A percentile compares a stretch with the other conserved stretches of the same genome.
Evolutionary conservation across 2,329 filamentous ascomycete genomes (phyloP).

Genomic region (Stachybotrys echinatus): DNA sequence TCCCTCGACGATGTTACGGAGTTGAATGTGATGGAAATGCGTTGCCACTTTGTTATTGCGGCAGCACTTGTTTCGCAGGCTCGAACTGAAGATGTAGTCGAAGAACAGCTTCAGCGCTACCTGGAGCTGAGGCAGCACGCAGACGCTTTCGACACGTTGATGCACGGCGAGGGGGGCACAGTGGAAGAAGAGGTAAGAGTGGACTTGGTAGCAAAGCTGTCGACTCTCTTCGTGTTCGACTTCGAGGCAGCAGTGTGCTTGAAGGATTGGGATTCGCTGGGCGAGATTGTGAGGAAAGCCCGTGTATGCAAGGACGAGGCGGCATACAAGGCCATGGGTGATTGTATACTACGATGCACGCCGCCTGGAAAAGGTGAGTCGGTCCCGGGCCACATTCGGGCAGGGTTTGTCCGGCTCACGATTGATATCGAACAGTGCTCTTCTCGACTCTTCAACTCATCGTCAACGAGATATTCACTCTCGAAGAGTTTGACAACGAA

Average conservation of each 20-base stretch:
- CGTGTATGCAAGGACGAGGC: conserved; percentile 35
- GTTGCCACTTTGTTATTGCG: conserved; percentile 65
- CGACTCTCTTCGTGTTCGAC: conserved; percentile 67
- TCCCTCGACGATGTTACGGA: conserved; percentile 36
- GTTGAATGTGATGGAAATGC: conserved; percentile 53
- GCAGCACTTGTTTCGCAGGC: conserved; percentile 47
- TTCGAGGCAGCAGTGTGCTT: conserved; percentile 70
- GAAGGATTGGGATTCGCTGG: conserved; percentile 62
- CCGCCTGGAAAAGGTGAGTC: conserved; percentile 45
- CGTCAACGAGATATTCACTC: conserved; percentile 60
- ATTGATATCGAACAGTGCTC: conserved; percentile 30
- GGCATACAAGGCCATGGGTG: conserved; percentile 59
- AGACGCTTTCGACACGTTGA: conserved; percentile 45
- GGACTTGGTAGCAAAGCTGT: conserved; percentile 58
- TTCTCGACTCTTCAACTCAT: conserved; percentile 57
- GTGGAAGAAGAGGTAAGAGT: conserved; percentile 36
- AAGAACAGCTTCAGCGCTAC: conserved; percentile 56
- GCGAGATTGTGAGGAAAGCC: conserved; percentile 51
- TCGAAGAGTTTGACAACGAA: conserved; percentile 48
- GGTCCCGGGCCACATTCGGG: background rate
- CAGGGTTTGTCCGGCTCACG: conserved; percentile 1
- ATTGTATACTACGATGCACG: conserved; percentile 53
- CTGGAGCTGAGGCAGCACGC: conserved; percentile 55
- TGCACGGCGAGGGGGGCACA: conserved; percentile 32
- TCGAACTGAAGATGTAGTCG: conserved; percentile 42